Conservation (phyloP, 352 stramenopile genomes). For the Thalassiosira hispida region DNA sequence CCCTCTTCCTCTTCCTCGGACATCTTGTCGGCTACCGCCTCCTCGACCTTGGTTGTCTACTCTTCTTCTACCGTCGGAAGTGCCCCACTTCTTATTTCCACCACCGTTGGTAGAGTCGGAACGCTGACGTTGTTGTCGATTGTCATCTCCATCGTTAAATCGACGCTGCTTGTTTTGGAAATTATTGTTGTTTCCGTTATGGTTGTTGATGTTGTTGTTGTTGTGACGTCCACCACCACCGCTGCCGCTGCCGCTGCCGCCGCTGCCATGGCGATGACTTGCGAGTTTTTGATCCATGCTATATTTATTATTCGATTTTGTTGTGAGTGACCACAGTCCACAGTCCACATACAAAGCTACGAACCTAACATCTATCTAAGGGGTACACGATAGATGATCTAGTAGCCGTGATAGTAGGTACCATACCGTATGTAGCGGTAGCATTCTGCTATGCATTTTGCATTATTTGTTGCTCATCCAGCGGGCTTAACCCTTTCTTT, state of each 20-base stretch:
- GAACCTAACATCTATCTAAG: too few relatives aligned
- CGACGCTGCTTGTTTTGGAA: conserved; percentile 3
- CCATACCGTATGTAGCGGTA: too few relatives aligned
- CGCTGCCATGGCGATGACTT: neutral
- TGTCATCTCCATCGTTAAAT: neutral
- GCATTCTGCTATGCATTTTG: too few relatives aligned
- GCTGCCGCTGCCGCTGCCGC: conserved; percentile 11
- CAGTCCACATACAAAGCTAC: too few relatives aligned
- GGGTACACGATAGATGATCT: too few relatives aligned
- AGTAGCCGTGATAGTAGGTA: too few relatives aligned
- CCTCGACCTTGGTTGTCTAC: neutral
- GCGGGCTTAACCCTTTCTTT: too few relatives aligned
- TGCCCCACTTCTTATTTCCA: neutral
- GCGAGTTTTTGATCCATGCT: too few relatives aligned
- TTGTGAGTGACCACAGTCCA: too few relatives aligned
- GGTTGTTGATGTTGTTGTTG: neutral
- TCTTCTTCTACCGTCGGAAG: neutral
- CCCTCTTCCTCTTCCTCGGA: neutral
- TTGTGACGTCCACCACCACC: neutral
- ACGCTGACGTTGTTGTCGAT: neutral
- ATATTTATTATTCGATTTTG: too few relatives aligned
- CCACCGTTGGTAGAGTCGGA: neutral
- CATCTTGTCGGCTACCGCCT: neutral
- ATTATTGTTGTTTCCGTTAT: neutral
- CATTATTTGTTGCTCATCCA: too few relatives aligned